Conservation (phyloP, 768 basidiomycete species). For the Phlebiopsis flavidoalba region DNA sequence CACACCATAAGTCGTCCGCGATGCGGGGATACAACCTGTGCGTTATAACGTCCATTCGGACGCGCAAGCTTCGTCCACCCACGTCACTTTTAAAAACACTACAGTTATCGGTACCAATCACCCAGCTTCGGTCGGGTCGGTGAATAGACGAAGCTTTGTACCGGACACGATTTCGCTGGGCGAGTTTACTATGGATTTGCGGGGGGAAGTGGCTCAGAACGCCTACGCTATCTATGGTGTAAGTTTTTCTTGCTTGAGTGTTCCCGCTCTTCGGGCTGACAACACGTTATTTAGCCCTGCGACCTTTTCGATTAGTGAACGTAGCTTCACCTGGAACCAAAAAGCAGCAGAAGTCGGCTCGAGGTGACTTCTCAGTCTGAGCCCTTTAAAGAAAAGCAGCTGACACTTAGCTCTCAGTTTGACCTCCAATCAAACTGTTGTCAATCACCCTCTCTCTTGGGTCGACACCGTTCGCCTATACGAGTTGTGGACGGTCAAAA, state of each 20-base stretch:
- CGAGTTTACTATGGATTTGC: background rate
- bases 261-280: background rate
- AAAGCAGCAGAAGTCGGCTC: background rate
- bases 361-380: background rate
- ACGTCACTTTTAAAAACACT: no score
- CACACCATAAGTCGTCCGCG: background rate
- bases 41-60: background rate
- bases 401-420: background rate
- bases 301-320: background rate
- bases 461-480: background rate
- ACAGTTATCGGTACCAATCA: background rate
- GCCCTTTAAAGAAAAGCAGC: background rate
- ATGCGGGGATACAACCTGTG: background rate
- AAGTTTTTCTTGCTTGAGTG: background rate
- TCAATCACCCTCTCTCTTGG: background rate
- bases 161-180: background rate
- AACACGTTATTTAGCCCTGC: background rate
- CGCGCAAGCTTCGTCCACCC: background rate
- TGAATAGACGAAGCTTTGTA: background rate
- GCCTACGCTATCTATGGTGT: background rate
- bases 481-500: background rate
- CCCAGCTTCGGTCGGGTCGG: background rate
- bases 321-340: background rate
- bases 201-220: background rate
- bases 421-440: no score